These are phyloP conservation scores for Lentinula guzmanii DNA, from an alignment of 768 basidiomycete genomes.

Conservation along the genomic window DNA sequence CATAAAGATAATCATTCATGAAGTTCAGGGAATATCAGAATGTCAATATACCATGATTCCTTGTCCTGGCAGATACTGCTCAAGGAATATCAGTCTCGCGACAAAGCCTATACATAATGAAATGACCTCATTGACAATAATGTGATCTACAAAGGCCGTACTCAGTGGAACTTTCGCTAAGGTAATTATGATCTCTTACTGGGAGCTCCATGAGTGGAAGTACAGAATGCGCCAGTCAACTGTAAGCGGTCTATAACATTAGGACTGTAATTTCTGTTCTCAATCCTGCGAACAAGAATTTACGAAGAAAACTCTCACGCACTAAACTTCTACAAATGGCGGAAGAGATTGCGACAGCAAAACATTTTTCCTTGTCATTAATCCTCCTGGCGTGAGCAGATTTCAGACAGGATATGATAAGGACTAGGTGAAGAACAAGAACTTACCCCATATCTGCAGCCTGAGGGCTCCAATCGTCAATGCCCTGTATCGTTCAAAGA, in stretches of 20 bases:
- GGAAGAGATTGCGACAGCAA: slow-evolving; percentile 71
- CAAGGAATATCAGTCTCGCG: not conserved
- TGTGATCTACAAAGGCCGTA: slow-evolving; percentile 42
- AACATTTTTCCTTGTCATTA: slow-evolving; percentile 60
- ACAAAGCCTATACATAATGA: slow-evolving; percentile 10
- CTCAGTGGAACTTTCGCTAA: not conserved
- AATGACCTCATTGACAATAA: slow-evolving; percentile 79
- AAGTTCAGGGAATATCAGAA: not conserved
- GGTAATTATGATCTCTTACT: slow-evolving; percentile 21
- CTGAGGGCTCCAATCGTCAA: slow-evolving; percentile 17
- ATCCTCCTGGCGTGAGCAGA: slow-evolving; percentile 49
- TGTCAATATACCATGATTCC: slow-evolving; percentile 75
- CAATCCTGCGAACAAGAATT: not conserved
- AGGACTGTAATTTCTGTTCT: slow-evolving; percentile 45
- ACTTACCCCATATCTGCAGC: slow-evolving; percentile 65
- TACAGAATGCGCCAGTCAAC: slow-evolving; percentile 55
- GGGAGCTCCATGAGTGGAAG: slow-evolving; percentile 58
- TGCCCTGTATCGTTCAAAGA: not conserved
- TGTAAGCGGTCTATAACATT: slow-evolving; percentile 68
- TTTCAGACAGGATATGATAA: slow-evolving; percentile 6
- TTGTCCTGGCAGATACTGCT: slow-evolving; percentile 78
- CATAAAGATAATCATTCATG: not conserved
- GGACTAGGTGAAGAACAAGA: not conserved
- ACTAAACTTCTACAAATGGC: slow-evolving; percentile 64
- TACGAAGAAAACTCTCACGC: slow-evolving; percentile 17